Percentiles rank a stretch among this genome's conserved stretches.
These are phyloP conservation scores for Rutidosis leptorrhynchoides DNA, from an alignment of 129 eudicot species.

Conservation along the genomic window DNA sequence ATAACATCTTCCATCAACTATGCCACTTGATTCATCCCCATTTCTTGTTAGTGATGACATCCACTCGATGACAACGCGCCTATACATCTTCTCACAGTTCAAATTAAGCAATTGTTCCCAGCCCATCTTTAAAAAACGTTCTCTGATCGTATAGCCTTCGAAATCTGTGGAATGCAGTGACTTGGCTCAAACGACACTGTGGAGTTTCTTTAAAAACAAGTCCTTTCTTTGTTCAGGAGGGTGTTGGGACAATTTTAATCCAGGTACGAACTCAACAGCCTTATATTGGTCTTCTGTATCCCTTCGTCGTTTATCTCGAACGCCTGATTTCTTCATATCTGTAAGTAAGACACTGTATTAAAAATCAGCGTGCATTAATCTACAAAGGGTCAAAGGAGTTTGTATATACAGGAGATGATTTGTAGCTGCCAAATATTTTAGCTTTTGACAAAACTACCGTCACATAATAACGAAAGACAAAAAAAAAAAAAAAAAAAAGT, in stretches of 20 bases:
- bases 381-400: too few species aligned
- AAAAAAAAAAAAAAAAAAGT: too few species aligned
- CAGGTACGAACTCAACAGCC: neutral
- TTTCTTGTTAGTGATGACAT: constrained; percentile 1
- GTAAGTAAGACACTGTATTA: neutral
- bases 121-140: constrained; percentile 4
- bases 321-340: neutral
- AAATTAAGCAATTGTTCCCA: constrained; percentile 15
- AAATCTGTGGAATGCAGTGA: constrained; percentile 6
- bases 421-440: too few species aligned
- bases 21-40: constrained; percentile 7
- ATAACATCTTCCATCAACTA: neutral
- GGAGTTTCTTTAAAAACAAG: neutral
- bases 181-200: neutral
- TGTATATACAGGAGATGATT: too few species aligned
- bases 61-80: constrained; percentile 9
- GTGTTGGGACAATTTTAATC: constrained; percentile 10
- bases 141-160: constrained; percentile 17
- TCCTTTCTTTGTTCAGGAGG: neutral
- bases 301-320: neutral
- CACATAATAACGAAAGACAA: too few species aligned
- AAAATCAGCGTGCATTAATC: too few species aligned
- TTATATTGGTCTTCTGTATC: neutral
- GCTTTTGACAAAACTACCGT: too few species aligned
- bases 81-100: constrained; percentile 1